Percentiles rank a stretch among this genome's conserved stretches.
Conservation (phyloP, 164 flowering plant species). For the Sedum album region DNA sequence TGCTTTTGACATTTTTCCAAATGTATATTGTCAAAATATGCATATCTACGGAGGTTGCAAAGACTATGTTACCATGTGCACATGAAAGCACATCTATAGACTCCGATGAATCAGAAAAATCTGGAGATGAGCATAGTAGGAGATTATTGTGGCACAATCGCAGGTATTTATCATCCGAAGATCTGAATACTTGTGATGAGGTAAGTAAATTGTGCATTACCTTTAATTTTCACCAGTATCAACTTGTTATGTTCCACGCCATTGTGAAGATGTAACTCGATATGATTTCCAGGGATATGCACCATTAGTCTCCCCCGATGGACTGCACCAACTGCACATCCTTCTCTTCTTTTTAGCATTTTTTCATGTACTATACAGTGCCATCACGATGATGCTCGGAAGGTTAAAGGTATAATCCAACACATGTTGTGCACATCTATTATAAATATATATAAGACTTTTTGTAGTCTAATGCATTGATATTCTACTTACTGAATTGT, state of each 20-base stretch:
- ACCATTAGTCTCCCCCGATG: constrained; percentile 58
- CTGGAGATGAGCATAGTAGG: constrained; percentile 26
- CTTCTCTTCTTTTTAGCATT: constrained; percentile 92
- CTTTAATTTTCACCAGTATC: neutral
- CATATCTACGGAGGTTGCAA: constrained; percentile 29
- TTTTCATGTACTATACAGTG: constrained; percentile 67
- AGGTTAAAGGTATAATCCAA: constrained; percentile 57
- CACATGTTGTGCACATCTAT: too few relatives aligned
- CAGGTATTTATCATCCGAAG: constrained; percentile 27
- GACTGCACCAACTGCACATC: constrained; percentile 87
- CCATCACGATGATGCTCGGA: constrained; percentile 79
- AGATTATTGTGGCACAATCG: constrained; percentile 33
- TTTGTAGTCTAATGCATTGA: neutral
- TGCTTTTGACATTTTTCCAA: constrained; percentile 51
- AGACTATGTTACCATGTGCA: constrained; percentile 51
- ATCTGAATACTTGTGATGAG: constrained; percentile 17
- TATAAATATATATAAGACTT: neutral
- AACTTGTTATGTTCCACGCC: neutral
- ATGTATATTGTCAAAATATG: constrained; percentile 42
- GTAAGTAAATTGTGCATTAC: constrained; percentile 17
- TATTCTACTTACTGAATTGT: neutral
- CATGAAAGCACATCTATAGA: neutral
- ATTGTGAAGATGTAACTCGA: neutral
- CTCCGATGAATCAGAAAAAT: neutral
- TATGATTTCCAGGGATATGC: constrained; percentile 41